phyloP scores from a whole-genome alignment of 306 rosid genomes.

The Rosa multiflora region DNA sequence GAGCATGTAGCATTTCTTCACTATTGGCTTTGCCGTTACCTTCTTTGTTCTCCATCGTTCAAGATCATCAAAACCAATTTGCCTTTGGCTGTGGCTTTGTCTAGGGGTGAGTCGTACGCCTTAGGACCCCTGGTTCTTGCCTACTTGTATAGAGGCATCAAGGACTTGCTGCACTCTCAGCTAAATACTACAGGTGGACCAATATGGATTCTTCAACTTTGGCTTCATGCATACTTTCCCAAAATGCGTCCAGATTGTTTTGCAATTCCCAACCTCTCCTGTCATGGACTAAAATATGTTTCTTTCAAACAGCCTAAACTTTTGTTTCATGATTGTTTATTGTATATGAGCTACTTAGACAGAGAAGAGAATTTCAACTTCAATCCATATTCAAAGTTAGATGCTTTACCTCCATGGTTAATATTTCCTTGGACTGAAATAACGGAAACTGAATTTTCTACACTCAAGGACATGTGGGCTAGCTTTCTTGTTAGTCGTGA shows the following conservation, averaged over 20 bases:
- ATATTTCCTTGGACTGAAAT: conserved; percentile 2
- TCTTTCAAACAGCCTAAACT: not conserved
- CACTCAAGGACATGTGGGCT: not conserved
- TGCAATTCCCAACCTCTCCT: not conserved
- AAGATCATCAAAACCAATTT: conserved; percentile 4
- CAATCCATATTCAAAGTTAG: conserved; percentile 8
- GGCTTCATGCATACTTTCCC: conserved; percentile 16
- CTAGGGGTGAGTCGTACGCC: conserved; percentile 8
- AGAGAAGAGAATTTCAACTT: conserved; percentile 6
- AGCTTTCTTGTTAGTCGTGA: conserved; percentile 15
- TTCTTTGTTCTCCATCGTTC: not conserved
- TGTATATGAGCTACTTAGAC: not conserved
- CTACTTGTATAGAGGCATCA: conserved; percentile 17
- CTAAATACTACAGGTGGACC: not conserved
- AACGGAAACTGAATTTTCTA: not conserved
- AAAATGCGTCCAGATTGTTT: conserved; percentile 3
- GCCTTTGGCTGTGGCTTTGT: conserved; percentile 19
- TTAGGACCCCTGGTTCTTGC: conserved; percentile 16
- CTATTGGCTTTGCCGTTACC: conserved; percentile 6
- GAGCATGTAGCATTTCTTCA: conserved; percentile 14
- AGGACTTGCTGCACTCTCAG: conserved; percentile 5
- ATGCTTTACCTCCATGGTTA: conserved; percentile 13
- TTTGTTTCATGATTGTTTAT: not conserved
- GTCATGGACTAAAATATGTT: conserved; percentile 10
- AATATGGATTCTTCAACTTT: conserved; percentile 17